Base-by-base conservation (phyloP, 148 eudicot species). In the Gaultheria prostrata region DNA sequence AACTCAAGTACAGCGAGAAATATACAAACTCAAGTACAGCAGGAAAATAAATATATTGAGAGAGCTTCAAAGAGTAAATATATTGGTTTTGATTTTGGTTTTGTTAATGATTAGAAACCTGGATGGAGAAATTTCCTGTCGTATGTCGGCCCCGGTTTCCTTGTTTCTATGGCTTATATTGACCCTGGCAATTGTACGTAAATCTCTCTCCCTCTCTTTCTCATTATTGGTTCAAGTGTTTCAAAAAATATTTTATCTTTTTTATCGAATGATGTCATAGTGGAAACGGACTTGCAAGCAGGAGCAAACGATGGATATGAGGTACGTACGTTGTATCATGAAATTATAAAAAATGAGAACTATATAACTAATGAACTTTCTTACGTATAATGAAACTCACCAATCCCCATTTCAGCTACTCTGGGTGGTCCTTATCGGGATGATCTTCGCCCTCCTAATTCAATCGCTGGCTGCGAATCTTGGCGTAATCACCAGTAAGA, bases 261-360 rank as follows among this genome's bases (percentile, higher is more conserved):
- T n/a, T 20, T 65, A 24, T 82, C 9, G 17, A 48, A 7, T 35
- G 12, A 49, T 83, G 48, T 70, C 50, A 3, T 89, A 95, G 98
- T 95, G 98, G 98, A 95, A 86, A 95, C 98, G 39, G 98, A 95
- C 84, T 81, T 95, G 89, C 98, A 95, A 87, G 98, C 98, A 12
- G 98, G 98, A 78, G 98, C 98, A 24, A 86, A 87, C 83, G 93
- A 95, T 80, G 86, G 92, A 85, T 95, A 86, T 50, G 92, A 91
- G 95, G 98, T 95, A 89, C 46, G 98, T 95, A 89, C 46, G 21
- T 35, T 11, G 78, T 59, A 32, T 9, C 1, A 32, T 35, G 43
- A 10, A 35, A 80, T 39, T 20, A 11, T 80, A 0, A 79, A 15
- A 43, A 1, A 32, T 17, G 11, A 50, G n/a, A 28, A 80, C 0